A percentile compares a stretch with the other conserved stretches of the same genome.
Conservation (phyloP, 176 grass and related monocot genomes). For the bread wheat (Triticum aestivum) region IWGSC_CS_RefSeq_v2.1 NC_057799.1:26721872-26722371, state of each 20-base stretch:
- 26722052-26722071: conserved; percentile 85
- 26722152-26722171: background rate
- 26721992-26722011: conserved; percentile 54
- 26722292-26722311: background rate
- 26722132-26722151: background rate
- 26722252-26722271: background rate
- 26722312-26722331: conserved; percentile 74
- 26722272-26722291: conserved; percentile 6
- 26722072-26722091: conserved; percentile 81
- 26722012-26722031: background rate
- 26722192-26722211: no score
- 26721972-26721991: conserved; percentile 63
- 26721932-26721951: conserved; percentile 63
- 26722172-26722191: background rate
- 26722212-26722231: no score
- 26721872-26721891: conserved; percentile 10
- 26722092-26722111: conserved; percentile 50
- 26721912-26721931: conserved; percentile 74
- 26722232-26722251: no score
- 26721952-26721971: conserved; percentile 64
- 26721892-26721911: conserved; percentile 68
- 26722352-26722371: conserved; percentile 82
- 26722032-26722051: conserved; percentile 23
- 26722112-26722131: background rate
- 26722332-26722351: conserved; percentile 84